Evolutionary conservation across 371 early-diverging fungal species (phyloP).

Genomic region (Mortierella polycephala): DNA sequence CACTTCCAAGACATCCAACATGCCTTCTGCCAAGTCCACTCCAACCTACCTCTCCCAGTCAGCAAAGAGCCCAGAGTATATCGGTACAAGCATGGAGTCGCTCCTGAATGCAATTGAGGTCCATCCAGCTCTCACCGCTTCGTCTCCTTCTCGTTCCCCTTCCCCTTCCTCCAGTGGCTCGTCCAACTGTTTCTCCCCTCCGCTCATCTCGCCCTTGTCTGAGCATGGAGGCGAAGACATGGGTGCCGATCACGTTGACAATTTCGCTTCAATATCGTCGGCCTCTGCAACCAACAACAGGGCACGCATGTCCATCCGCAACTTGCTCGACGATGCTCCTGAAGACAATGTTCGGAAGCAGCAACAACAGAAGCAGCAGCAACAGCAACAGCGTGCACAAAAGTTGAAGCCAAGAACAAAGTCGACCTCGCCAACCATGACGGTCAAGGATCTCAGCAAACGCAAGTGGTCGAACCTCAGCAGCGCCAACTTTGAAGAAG

Average conservation of each 20-base stretch:
- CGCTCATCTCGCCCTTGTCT: conserved; percentile 17
- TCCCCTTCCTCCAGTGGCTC: conserved; percentile 28
- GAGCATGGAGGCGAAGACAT: conserved; percentile 12
- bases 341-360: conserved; percentile 10
- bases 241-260: conserved; percentile 13
- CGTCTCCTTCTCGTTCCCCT: conserved; percentile 42
- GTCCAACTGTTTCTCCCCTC: conserved; percentile 22
- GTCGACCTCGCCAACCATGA: conserved; percentile 29
- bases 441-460: conserved; percentile 35
- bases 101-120: conserved; percentile 53
- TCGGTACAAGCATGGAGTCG: conserved; percentile 53
- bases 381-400: conserved; percentile 15
- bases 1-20: neutral
- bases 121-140: conserved; percentile 37
- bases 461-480: conserved; percentile 55
- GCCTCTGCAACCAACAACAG: conserved; percentile 22
- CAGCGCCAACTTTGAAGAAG: conserved; percentile 53
- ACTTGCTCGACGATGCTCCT: conserved; percentile 34
- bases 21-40: neutral
- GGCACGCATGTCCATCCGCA: conserved; percentile 52
- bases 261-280: conserved; percentile 7
- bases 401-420: conserved; percentile 21
- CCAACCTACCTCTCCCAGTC: neutral
- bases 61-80: conserved; percentile 26
- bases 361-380: conserved; percentile 13